phyloP scores from a whole-genome alignment of 2,329 filamentous ascomycete species.

The Phyllosticta ampelicida region DNA sequence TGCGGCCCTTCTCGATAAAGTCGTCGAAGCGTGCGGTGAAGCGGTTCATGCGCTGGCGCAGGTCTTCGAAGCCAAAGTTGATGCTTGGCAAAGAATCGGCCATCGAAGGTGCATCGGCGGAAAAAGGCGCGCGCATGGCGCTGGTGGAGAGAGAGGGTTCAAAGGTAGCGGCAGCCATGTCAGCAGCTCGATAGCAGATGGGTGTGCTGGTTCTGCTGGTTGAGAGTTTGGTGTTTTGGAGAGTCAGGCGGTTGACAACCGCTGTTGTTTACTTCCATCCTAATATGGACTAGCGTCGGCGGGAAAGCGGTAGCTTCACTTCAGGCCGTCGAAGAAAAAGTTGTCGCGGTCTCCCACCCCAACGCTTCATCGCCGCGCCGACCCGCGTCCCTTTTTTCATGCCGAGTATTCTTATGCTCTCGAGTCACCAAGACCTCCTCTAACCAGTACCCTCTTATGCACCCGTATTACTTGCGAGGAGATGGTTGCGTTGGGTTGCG shows the following conservation, averaged over 20 bases:
- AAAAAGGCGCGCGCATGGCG: conserved; percentile 45
- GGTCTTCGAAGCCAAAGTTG: conserved; percentile 91
- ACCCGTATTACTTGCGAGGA: not conserved
- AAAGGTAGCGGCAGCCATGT: conserved; percentile 46
- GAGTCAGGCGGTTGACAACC: not conserved
- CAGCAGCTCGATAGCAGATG: no score
- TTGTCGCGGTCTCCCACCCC: not conserved
- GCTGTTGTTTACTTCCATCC: not conserved
- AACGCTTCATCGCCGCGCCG: not conserved
- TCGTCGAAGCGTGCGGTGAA: conserved; percentile 86
- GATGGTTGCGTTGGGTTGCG: not conserved
- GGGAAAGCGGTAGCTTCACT: not conserved
- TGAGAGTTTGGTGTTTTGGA: not conserved
- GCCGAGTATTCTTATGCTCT: not conserved
- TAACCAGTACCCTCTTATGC: not conserved
- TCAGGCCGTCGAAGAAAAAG: not conserved
- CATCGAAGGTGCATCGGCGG: conserved; percentile 51
- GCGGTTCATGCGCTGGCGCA: conserved; percentile 88
- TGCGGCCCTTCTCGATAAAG: conserved; percentile 85
- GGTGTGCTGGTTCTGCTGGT: not conserved
- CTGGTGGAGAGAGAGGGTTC: conserved; percentile 59
- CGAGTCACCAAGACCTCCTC: not conserved
- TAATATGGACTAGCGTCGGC: not conserved
- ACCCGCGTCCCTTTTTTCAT: not conserved
- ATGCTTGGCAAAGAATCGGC: conserved; percentile 74